Percentiles rank a stretch among this genome's conserved stretches.
phyloP scores from a whole-genome alignment of 306 rosid genomes.

The Quercus wislizeni region DNA sequence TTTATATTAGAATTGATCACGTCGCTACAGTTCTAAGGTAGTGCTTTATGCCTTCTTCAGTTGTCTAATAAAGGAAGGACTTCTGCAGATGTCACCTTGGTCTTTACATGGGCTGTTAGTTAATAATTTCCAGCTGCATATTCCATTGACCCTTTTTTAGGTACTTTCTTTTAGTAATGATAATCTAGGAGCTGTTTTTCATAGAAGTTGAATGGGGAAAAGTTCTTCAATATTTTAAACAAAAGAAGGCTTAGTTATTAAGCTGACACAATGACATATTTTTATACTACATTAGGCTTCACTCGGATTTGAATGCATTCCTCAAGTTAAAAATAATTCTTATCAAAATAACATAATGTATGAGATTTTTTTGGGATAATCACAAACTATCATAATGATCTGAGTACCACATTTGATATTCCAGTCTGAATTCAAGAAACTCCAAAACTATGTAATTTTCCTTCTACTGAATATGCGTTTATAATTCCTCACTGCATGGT shows the following conservation, averaged over 20 bases:
- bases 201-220: not conserved
- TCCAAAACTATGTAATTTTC: not conserved
- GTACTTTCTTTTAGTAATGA: not conserved
- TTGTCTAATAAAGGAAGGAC: constrained; percentile 70
- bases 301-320: too few species aligned
- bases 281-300: too few species aligned
- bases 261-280: not conserved
- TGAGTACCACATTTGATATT: not conserved
- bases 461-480: not conserved
- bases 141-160: not conserved
- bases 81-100: constrained; percentile 75
- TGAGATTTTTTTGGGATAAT: not conserved
- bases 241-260: not conserved
- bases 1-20: not conserved
- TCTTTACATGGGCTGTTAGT: constrained; percentile 97
- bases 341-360: too few species aligned
- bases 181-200: not conserved
- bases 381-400: not conserved
- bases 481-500: not conserved
- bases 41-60: constrained; percentile 40
- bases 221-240: not conserved
- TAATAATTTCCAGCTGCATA: not conserved
- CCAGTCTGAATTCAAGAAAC: not conserved
- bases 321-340: too few species aligned
- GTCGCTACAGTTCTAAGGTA: constrained; percentile 3